phyloP scores from a whole-genome alignment of 768 basidiomycete genomes.

The Suillus variegatus region DNA sequence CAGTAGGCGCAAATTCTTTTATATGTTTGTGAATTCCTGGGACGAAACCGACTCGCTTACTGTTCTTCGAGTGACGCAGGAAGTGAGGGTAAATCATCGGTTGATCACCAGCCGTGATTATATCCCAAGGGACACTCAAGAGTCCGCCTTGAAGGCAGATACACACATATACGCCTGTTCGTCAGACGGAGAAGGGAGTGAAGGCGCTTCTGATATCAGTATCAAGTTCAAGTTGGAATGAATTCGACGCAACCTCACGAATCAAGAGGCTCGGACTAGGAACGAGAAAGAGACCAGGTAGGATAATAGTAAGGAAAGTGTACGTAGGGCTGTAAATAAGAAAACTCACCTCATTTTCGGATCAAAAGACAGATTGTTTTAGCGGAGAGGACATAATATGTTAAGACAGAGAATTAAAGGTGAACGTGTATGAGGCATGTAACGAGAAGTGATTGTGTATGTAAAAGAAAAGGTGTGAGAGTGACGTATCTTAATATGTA shows the following conservation, averaged over 20 bases:
- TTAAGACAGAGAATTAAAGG: too few relatives aligned
- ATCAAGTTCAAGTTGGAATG: neutral
- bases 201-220: neutral
- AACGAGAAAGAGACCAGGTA: too few relatives aligned
- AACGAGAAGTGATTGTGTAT: too few relatives aligned
- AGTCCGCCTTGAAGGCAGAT: slow-evolving; percentile 58
- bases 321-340: too few relatives aligned
- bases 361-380: too few relatives aligned
- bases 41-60: slow-evolving; percentile 50
- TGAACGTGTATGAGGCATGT: too few relatives aligned
- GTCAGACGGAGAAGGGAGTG: slow-evolving; percentile 40
- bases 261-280: too few relatives aligned
- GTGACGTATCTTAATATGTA: neutral
- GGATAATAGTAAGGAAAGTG: too few relatives aligned
- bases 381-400: too few relatives aligned
- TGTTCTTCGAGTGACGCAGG: slow-evolving; percentile 46
- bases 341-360: too few relatives aligned
- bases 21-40: slow-evolving; percentile 54
- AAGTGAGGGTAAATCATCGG: slow-evolving; percentile 42
- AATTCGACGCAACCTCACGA: too few relatives aligned
- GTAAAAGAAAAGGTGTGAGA: too few relatives aligned
- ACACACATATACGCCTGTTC: slow-evolving; percentile 54
- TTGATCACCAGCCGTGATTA: slow-evolving; percentile 37
- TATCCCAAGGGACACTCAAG: slow-evolving; percentile 39
- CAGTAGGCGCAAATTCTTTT: slow-evolving; percentile 40